Evolutionary conservation across 805 yeast species (phyloP).

Genomic region (Blastobotrys chiropterorum): DNA sequence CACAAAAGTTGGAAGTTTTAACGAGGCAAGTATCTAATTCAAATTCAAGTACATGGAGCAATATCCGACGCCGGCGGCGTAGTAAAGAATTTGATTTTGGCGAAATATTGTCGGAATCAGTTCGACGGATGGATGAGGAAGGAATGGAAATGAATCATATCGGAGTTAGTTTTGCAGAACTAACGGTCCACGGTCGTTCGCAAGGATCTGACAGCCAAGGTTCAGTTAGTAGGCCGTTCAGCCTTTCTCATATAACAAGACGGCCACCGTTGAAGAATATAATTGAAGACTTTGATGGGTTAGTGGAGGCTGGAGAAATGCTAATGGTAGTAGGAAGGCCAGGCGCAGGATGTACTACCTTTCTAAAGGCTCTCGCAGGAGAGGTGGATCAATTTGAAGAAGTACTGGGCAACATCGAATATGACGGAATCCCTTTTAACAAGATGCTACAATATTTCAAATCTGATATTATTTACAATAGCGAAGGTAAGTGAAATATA

Average conservation of each 20-base stretch:
- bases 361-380: constrained; percentile 59
- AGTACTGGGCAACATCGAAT: constrained; percentile 49
- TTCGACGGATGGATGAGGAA: constrained; percentile 21
- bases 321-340: constrained; percentile 66
- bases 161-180: constrained; percentile 34
- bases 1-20: background rate
- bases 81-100: background rate
- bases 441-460: constrained; percentile 56
- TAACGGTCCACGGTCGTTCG: constrained; percentile 35
- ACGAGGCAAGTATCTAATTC: background rate
- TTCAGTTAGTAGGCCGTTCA: constrained; percentile 40
- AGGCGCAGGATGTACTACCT: constrained; percentile 75
- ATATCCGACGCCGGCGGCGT: background rate
- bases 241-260: background rate
- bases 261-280: constrained; percentile 12
- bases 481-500: constrained; percentile 29
- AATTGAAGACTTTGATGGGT: constrained; percentile 22
- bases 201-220: constrained; percentile 35
- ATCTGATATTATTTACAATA: constrained; percentile 40
- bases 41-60: background rate
- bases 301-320: constrained; percentile 60
- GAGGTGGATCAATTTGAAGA: constrained; percentile 43
- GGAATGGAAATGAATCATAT: constrained; percentile 33
- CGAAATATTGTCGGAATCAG: constrained; percentile 18
- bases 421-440: constrained; percentile 54